Percentiles rank a stretch among this genome's conserved stretches.
Evolutionary conservation across 2,329 filamentous ascomycete genomes (phyloP).

Genomic region (Beauveria brongniartii): DNA sequence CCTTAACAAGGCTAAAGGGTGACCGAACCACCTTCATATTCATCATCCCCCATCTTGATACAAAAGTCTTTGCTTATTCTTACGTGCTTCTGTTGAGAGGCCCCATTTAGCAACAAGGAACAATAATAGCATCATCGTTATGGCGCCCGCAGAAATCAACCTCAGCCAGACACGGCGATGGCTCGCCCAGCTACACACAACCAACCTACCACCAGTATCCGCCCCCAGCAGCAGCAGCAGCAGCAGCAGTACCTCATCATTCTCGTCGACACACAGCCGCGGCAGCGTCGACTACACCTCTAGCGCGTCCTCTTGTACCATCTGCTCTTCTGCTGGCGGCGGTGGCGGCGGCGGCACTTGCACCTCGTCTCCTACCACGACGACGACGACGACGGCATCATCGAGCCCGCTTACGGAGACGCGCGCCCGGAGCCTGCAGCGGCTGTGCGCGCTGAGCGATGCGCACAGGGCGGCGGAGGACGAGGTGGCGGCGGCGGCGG

Average conservation of each 20-base stretch:
- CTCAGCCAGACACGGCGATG: slow-evolving; percentile 3
- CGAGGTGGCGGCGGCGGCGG: too few relatives aligned
- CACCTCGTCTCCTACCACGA: too few relatives aligned
- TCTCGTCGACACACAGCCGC: not conserved
- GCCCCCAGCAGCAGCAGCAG: not conserved
- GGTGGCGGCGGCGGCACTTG: not conserved
- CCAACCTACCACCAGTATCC: not conserved
- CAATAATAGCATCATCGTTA: not conserved
- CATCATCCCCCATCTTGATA: too few relatives aligned
- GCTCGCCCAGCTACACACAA: slow-evolving; percentile 6
- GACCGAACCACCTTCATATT: too few relatives aligned
- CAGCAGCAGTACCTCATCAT: not conserved
- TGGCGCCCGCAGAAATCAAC: slow-evolving; percentile 1
- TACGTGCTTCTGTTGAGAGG: too few relatives aligned
- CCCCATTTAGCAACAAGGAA: not conserved
- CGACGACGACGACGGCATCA: not conserved
- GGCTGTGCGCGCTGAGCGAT: slow-evolving; percentile 1
- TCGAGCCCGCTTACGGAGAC: not conserved
- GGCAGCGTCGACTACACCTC: not conserved
- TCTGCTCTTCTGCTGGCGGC: not conserved
- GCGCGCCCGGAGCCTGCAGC: slow-evolving; percentile 3
- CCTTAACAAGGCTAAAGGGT: too few relatives aligned
- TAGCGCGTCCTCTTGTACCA: not conserved
- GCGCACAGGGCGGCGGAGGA: not conserved
- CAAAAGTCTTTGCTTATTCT: not conserved